These are phyloP conservation scores for Eucalyptus leucophloia DNA, from an alignment of 345 rosid species.

Conservation along the genomic window DNA sequence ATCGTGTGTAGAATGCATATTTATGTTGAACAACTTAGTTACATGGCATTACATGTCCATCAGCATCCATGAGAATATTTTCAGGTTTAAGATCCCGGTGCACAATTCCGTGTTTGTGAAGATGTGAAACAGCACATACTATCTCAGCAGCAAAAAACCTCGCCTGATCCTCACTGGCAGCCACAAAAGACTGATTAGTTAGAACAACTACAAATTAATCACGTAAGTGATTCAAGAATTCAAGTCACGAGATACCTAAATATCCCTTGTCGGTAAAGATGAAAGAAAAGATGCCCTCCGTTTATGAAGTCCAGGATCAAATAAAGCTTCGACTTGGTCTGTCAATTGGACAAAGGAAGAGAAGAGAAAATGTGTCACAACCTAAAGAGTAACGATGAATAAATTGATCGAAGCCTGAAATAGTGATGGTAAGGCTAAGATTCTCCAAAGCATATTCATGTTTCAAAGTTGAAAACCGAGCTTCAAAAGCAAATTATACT, in stretches of 20 bases:
- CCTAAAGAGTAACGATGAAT: not conserved
- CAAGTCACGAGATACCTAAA: conserved; percentile 30
- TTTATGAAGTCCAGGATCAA: conserved; percentile 65
- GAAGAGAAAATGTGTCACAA: not conserved
- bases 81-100: conserved; percentile 80
- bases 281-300: conserved; percentile 77
- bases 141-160: conserved; percentile 67
- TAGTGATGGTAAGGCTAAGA: not conserved
- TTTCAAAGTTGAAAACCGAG: not conserved
- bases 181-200: conserved; percentile 1
- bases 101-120: conserved; percentile 52
- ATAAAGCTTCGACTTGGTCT: conserved; percentile 69
- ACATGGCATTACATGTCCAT: conserved; percentile 46
- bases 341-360: not conserved
- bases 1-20: not conserved
- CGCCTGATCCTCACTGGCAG: conserved; percentile 63
- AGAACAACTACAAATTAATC: not conserved
- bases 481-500: not conserved
- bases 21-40: not conserved
- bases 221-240: not conserved
- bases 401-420: not conserved
- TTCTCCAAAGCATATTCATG: not conserved
- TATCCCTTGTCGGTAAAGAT: conserved; percentile 52
- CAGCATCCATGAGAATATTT: conserved; percentile 55
- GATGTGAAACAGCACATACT: conserved; percentile 68